Evolutionary conservation across 352 stramenopile species (phyloP).

Genomic region (Blastocystis sp.): DNA sequence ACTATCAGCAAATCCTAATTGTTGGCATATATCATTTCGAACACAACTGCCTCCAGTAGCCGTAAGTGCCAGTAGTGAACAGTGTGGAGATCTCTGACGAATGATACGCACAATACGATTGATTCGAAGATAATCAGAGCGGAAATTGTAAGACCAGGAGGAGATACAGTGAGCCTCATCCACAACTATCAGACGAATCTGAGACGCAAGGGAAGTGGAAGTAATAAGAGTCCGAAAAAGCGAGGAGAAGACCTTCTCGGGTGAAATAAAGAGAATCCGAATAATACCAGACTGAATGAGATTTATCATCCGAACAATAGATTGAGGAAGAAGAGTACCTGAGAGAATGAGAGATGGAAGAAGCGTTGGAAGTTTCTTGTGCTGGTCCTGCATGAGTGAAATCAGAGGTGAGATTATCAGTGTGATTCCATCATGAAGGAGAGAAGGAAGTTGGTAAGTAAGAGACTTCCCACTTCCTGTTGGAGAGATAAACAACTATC

Average conservation of each 20-base stretch:
- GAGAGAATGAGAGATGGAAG: slow-evolving; percentile 44
- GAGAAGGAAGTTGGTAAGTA: slow-evolving; percentile 60
- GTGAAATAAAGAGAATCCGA: slow-evolving; percentile 64
- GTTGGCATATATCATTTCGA: slow-evolving; percentile 37
- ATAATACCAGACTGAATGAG: slow-evolving; percentile 44
- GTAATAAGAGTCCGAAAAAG: slow-evolving; percentile 50
- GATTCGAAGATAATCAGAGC: slow-evolving; percentile 70
- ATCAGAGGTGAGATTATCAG: slow-evolving; percentile 49
- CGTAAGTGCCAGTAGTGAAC: slow-evolving; percentile 50
- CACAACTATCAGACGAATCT: slow-evolving; percentile 66
- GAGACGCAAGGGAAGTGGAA: slow-evolving; percentile 36
- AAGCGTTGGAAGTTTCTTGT: slow-evolving; percentile 39
- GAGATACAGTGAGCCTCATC: slow-evolving; percentile 72
- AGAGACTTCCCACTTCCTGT: slow-evolving; percentile 69
- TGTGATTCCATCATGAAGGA: slow-evolving; percentile 16
- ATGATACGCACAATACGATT: slow-evolving; percentile 75
- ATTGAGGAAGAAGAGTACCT: neutral
- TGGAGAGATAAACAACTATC: slow-evolving; percentile 46
- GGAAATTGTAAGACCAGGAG: slow-evolving; percentile 72
- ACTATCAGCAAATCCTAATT: neutral
- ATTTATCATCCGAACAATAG: slow-evolving; percentile 16
- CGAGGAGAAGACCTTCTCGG: slow-evolving; percentile 61
- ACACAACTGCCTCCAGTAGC: slow-evolving; percentile 52
- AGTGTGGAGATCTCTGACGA: neutral
- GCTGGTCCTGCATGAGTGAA: slow-evolving; percentile 61